Conservation (phyloP, 441 rosid genomes). For the Euphorbia corollata region DNA sequence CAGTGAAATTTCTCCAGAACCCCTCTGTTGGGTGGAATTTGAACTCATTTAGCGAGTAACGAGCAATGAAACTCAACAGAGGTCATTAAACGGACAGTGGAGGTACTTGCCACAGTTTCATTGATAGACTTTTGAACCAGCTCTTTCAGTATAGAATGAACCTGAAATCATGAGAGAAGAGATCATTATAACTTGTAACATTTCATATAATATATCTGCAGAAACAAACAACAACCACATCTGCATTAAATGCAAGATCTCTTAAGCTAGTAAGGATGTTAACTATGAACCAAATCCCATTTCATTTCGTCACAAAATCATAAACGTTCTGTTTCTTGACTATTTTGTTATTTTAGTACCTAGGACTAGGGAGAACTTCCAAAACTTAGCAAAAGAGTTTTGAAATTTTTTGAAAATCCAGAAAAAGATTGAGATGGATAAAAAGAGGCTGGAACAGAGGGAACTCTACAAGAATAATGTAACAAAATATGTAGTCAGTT, state of each 20-base stretch:
- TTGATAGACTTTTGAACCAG: constrained; percentile 63
- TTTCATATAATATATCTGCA: neutral
- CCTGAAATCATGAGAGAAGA: constrained; percentile 32
- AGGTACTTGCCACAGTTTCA: constrained; percentile 49
- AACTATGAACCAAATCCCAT: neutral
- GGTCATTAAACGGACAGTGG: constrained; percentile 6
- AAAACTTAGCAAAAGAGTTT: neutral
- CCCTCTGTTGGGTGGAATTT: neutral
- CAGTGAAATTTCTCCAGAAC: neutral
- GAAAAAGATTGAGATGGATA: neutral
- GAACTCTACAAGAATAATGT: neutral
- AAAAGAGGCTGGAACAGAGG: neutral
- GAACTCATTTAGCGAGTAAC: neutral
- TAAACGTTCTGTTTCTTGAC: neutral
- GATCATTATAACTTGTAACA: constrained; percentile 3
- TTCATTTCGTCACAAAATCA: neutral
- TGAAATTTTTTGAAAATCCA: neutral
- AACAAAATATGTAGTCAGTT: neutral
- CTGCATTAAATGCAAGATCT: neutral
- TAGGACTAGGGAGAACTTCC: no score
- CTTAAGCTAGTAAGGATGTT: neutral
- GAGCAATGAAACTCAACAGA: constrained; percentile 8
- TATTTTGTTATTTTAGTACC: no score
- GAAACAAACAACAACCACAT: neutral
- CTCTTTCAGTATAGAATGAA: constrained; percentile 74